These are phyloP conservation scores for Kockiozyma suomiensis DNA, from an alignment of 805 yeast genomes.

Conservation along the genomic window DNA sequence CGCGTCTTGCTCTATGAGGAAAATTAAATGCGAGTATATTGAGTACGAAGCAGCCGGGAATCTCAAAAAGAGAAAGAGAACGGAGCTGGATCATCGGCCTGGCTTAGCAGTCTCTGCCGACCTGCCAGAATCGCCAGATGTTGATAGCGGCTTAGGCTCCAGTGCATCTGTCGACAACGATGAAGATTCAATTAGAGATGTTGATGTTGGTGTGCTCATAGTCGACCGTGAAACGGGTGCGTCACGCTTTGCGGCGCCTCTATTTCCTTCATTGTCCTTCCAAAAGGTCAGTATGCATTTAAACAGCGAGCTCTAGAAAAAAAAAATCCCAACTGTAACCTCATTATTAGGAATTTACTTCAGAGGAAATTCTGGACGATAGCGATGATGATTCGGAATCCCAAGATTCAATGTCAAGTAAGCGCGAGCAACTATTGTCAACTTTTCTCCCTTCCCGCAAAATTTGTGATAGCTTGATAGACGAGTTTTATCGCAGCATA, in stretches of 20 bases:
- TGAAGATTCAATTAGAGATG: neutral
- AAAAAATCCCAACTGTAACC: neutral
- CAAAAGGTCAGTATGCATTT: neutral
- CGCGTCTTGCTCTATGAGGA: neutral
- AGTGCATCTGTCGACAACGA: neutral
- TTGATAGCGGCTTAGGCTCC: neutral
- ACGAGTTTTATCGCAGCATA: neutral
- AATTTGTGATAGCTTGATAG: conserved; percentile 2
- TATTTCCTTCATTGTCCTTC: conserved; percentile 3
- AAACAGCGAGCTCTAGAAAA: no score
- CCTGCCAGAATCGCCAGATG: neutral
- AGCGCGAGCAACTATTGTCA: neutral
- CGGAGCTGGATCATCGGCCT: neutral
- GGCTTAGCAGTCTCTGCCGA: neutral
- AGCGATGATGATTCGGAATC: neutral
- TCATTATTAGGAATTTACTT: neutral
- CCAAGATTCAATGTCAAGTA: neutral
- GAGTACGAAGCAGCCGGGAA: neutral
- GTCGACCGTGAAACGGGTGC: conserved; percentile 6
- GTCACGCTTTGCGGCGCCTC: conserved; percentile 4
- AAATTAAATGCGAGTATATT: neutral
- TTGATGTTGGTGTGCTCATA: neutral
- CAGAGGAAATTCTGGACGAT: neutral
- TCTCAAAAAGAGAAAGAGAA: neutral
- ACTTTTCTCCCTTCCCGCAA: conserved; percentile 1